phyloP scores from a whole-genome alignment of 805 yeast species.

The Candida ascalaphidarum region DNA sequence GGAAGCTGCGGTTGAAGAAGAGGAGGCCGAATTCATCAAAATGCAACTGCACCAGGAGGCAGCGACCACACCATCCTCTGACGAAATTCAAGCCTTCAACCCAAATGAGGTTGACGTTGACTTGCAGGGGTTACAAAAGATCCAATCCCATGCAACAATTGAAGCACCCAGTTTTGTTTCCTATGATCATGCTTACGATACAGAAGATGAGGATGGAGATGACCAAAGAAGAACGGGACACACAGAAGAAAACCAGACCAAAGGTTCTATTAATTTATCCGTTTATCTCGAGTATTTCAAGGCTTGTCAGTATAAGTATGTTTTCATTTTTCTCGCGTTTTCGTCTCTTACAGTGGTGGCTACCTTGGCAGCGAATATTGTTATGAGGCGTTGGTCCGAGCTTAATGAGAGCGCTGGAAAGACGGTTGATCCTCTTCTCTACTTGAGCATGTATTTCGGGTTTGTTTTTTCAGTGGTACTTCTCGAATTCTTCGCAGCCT shows the following conservation, averaged over 20 bases:
- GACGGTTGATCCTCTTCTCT: conserved; percentile 16
- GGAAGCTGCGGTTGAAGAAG: neutral
- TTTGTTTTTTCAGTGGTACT: conserved; percentile 21
- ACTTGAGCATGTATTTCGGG: conserved; percentile 15
- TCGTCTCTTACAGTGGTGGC: conserved; percentile 16
- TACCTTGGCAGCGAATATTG: conserved; percentile 16
- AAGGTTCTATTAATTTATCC: conserved; percentile 20
- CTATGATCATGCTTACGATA: conserved; percentile 21
- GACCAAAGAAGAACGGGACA: conserved; percentile 11
- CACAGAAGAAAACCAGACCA: conserved; percentile 7
- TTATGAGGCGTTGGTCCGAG: conserved; percentile 30
- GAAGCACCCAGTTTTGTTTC: conserved; percentile 24
- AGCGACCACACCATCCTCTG: too few species aligned
- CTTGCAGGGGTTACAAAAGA: conserved; percentile 9
- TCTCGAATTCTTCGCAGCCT: conserved; percentile 16
- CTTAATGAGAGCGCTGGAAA: conserved; percentile 13
- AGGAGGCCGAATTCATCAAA: too few species aligned
- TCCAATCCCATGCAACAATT: conserved; percentile 8
- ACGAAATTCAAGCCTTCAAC: conserved; percentile 1
- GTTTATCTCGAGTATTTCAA: conserved; percentile 20
- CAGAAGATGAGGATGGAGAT: conserved; percentile 13
- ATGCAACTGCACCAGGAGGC: too few species aligned
- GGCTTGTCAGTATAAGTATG: conserved; percentile 21
- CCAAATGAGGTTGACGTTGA: neutral
- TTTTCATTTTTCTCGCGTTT: conserved; percentile 15